Evolutionary conservation across 306 rosid genomes (phyloP).

Genomic region (Hylodesmum podocarpum): DNA sequence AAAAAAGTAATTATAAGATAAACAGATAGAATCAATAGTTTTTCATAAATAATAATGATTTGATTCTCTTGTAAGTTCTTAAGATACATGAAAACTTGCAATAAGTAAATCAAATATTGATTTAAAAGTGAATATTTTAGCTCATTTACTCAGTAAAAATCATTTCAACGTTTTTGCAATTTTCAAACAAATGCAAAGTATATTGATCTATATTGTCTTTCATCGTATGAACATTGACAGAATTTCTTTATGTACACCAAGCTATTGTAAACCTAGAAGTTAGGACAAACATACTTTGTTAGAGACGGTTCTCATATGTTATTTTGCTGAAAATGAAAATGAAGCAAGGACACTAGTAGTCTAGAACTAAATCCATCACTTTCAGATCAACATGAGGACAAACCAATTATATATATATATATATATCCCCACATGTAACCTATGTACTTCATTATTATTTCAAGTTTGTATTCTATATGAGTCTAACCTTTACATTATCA

Average conservation of each 20-base stretch:
- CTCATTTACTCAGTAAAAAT: background rate
- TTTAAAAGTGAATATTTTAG: background rate
- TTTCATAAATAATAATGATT: background rate
- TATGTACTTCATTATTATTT: too few relatives aligned
- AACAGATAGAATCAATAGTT: background rate
- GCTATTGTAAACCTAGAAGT: background rate
- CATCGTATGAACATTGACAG: background rate
- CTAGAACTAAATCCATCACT: background rate
- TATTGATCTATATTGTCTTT: slow-evolving; percentile 16
- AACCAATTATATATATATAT: too few relatives aligned
- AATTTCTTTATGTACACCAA: background rate
- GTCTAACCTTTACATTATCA: too few relatives aligned
- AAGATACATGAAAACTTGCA: background rate
- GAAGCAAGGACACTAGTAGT: background rate
- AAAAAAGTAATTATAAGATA: background rate
- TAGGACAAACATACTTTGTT: slow-evolving; percentile 8
- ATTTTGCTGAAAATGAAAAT: background rate
- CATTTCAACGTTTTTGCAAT: background rate
- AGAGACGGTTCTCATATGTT: background rate
- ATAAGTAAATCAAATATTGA: background rate
- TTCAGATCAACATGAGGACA: background rate
- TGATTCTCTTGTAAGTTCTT: background rate
- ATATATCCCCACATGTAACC: too few relatives aligned
- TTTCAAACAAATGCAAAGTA: background rate
- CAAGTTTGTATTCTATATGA: too few relatives aligned